Base-by-base conservation (phyloP, 2,329 filamentous ascomycete species). In the Venturia pyrina region DNA sequence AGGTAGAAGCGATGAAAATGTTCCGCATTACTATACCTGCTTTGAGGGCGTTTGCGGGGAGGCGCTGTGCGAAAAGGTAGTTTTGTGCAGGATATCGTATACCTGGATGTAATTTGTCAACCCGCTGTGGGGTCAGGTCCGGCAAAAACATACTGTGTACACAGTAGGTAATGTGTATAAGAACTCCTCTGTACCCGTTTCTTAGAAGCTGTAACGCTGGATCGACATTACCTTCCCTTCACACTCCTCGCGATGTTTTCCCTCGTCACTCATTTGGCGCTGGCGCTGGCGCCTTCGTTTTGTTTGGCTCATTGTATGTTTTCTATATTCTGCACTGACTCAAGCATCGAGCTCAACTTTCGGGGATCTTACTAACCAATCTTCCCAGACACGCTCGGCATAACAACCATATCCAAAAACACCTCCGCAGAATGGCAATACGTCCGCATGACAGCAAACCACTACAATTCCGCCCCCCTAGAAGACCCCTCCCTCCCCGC, bases 401-500 rank as follows among this genome's bases (percentile, higher is more conserved):
- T 61, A 4, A 61, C n/a, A 41, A 28, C 34, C 10, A 40, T 24
- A 21, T 17, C 32, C 21, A 17, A 3, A 21, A 37, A 13, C 24
- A 24, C 34, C 15, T 61, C 72, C n/a, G 56, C 67, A 17, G 70
- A 74, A 64, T 75, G 73, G 73, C 68, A 72, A 57, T 71, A 70
- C 34, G 72, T 76, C 62, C 73, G 74, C 57, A 70, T 69, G 63
- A 75, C 74, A 17, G 68, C 69, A 41, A 76, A 76, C 69, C 69
- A 70, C 67, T 69, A 75, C 46, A 69, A 68, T 65, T 73, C 73
- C 59, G 74, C 69, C 19, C 70, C 71, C 21, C 67, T 74, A 32
- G 70, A 68, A 28, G 74, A 77, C 56, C 72, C 76, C 19, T 68
- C 68, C 13, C 72, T 71, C 1, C 21, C 65, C 4, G 71, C 72